Evolutionary conservation across 1,139 yeast genomes (phyloP), one percentile per base, ranked within the genome.

Genomic region (Lodderomyces theae): DNA sequence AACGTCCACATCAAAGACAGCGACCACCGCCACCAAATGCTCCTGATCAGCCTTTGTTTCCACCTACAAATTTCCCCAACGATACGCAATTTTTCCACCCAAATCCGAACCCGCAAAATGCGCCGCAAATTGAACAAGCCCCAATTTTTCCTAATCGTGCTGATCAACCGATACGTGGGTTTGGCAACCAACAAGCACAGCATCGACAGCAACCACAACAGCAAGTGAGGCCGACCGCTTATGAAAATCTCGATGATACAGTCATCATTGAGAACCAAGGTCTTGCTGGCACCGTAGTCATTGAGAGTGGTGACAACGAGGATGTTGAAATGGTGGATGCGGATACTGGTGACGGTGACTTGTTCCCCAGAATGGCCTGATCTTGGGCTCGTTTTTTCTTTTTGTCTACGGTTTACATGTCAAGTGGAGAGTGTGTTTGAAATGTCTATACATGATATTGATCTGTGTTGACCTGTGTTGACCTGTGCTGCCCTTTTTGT

Each of bases 51-150:
- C 38, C 32, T 5, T 5, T 28, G 18, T 28, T 28, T n/a, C 31
- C 31, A 28, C 31, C 31, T 6, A 28, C 31, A 7, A 28, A 28
- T 9, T 28, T 28, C 18, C 31, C 31, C 10, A 28, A 28, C 9
- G 31, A 28, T 15, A 28, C 31, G 4, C 31, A 28, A 9, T 28
- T 28, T 11, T 28, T 28, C 18, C 31, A 28, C 12, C 47, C 42
- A 12, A 25, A 35, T 19, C 18, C 29, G 13, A 47, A 51, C 34
- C 54, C 50, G 10, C 51, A 48, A 21, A 64, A 69, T 51, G 76
- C 75, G 6, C 77, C 76, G 2, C 76, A 69, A 35, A 66, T 70
- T 11, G 52, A 53, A 23, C 76, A 70, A 44, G 73, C 73, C 5
- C 66, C 76, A 5, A 73, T 69, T 1, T 71, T 71, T 43, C 68